Evolutionary conservation across 139 green algal species (phyloP), one percentile per base, ranked within the genome.

Genomic region (Volvox africanus): DNA sequence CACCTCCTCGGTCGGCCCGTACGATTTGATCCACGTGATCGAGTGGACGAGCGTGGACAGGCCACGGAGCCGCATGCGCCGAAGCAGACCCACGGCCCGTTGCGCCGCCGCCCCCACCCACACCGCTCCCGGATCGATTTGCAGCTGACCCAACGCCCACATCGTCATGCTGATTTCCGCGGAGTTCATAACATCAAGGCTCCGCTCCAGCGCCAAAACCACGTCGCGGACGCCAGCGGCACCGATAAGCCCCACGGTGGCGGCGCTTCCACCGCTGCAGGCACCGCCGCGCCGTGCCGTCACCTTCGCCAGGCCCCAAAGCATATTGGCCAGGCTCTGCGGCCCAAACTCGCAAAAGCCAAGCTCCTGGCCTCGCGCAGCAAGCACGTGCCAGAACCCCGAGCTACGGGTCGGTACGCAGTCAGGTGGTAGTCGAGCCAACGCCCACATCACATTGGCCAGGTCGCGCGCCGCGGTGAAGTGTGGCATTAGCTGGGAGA

Each of bases 261-360:
- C 18, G 28, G 62, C 61, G 30, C 26, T 68, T 22, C 33, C 82
- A 9, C 9, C 62, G 22, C 19, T n/a, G 44, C 28, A 65, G 14
- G 33, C 62, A 0, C 33, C 82, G 24, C 19, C 30, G 26, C 50
- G 32, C 62, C 3, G 32, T 24, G 65, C 36, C 6, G 36, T n/a
- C 61, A 92, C 16, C 75, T 50, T 79, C 22, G 82, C 92, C 30
- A 84, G 32, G 32, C 44, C 90, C 92, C 92, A 94, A 22, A 93
- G 83, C 87, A 93, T 68, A 61, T 94, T 93, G 32, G 77, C 81
- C 13, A 94, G n/a, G 24, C 92, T 90, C 76, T 89, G 67, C 28
- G 89, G 82, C 3, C 37, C 87, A 50, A 93, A 93, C 6, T 80
- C 69, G 2, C 50, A 20, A 33, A 91, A 75, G 78, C 88, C 85